Evolutionary conservation across 2,329 filamentous ascomycete species (phyloP).

Genomic region (Pyricularia sp.): DNA sequence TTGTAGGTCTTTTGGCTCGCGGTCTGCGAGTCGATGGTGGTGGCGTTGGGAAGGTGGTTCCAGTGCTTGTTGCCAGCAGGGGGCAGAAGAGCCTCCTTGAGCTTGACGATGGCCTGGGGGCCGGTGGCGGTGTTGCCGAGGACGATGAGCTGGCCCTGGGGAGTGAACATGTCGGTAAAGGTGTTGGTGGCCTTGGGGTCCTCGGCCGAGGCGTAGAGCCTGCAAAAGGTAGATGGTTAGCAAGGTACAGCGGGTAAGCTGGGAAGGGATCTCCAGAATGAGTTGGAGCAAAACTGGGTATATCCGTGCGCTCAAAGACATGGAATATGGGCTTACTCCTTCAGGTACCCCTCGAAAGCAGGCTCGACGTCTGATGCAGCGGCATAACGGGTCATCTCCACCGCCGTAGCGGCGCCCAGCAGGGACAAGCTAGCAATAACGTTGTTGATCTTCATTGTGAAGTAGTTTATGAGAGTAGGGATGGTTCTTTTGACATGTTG

Average conservation of each 20-base stretch:
- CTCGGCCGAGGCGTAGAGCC: slow-evolving; percentile 2
- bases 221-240: neutral
- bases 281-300: too few species aligned
- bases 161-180: slow-evolving; percentile 1
- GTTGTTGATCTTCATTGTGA: neutral
- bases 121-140: neutral
- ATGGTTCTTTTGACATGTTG: neutral
- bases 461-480: neutral
- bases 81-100: slow-evolving; percentile 1
- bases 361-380: neutral
- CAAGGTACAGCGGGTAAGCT: neutral
- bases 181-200: neutral
- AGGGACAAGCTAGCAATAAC: neutral
- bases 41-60: slow-evolving; percentile 3
- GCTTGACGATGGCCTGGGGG: neutral
- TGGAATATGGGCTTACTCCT: neutral
- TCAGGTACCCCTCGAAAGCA: neutral
- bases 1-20: neutral
- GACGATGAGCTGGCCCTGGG: neutral
- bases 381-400: neutral
- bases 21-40: slow-evolving; percentile 1
- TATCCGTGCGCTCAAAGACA: too few species aligned
- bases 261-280: too few species aligned
- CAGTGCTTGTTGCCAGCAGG: neutral
- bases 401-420: neutral